Evolutionary conservation across 306 rosid genomes (phyloP).

Genomic region (Quercus robur): DNA sequence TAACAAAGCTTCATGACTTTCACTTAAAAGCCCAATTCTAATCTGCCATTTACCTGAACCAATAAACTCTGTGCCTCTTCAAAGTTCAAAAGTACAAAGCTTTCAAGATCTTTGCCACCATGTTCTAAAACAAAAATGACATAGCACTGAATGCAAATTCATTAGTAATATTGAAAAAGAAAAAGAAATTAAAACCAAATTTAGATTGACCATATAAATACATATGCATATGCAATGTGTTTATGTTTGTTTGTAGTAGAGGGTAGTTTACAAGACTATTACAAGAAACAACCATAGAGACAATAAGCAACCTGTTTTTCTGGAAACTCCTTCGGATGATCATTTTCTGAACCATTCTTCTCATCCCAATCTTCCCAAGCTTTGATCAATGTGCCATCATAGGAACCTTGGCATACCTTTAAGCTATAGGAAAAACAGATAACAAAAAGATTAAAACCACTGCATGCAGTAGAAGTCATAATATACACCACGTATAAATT

Average conservation of each 20-base stretch:
- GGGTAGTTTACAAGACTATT: neutral
- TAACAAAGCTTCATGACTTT: conserved; percentile 21
- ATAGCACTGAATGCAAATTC: conserved; percentile 51
- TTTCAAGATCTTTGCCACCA: conserved; percentile 93
- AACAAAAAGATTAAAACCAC: conserved; percentile 19
- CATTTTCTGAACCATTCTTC: conserved; percentile 67
- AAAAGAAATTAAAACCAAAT: neutral
- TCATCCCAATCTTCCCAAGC: conserved; percentile 93
- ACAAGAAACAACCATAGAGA: conserved; percentile 10
- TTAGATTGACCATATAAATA: neutral
- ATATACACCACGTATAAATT: neutral
- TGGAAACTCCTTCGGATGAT: conserved; percentile 79
- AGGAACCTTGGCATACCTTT: conserved; percentile 79
- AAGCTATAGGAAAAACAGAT: conserved; percentile 42
- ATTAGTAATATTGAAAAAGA: conserved; percentile 17
- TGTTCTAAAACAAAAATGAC: conserved; percentile 69
- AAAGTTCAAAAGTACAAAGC: conserved; percentile 71
- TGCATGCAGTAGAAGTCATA: neutral
- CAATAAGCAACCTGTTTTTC: conserved; percentile 66
- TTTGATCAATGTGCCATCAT: conserved; percentile 56
- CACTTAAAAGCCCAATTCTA: conserved; percentile 1
- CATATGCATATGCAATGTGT: neutral
- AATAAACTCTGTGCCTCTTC: conserved; percentile 72
- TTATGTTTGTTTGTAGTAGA: neutral
- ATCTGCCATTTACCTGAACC: conserved; percentile 58